These are phyloP conservation scores for Excoecaria agallocha DNA, from an alignment of 345 rosid species.

Conservation along the genomic window DNA sequence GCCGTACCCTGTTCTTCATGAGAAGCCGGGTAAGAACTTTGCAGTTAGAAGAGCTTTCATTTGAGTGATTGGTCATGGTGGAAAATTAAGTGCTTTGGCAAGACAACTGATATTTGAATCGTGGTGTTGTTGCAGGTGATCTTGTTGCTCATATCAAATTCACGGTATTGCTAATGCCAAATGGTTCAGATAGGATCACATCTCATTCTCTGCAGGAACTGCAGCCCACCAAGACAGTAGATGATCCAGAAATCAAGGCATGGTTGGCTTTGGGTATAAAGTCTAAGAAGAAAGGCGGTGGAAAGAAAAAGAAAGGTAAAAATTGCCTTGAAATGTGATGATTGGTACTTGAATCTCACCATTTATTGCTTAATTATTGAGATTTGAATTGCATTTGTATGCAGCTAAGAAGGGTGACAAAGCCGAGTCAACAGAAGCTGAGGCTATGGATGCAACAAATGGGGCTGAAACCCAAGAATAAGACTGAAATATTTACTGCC, in stretches of 20 bases:
- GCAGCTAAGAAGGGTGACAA: slow-evolving; percentile 79
- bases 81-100: not conserved
- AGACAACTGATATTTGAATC: not conserved
- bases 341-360: no score
- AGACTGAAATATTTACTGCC: no score
- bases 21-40: slow-evolving; percentile 68
- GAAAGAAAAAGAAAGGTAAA: slow-evolving; percentile 96
- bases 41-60: not conserved
- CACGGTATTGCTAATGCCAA: slow-evolving; percentile 92
- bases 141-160: slow-evolving; percentile 86
- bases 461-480: slow-evolving; percentile 44
- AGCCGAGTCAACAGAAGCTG: slow-evolving; percentile 54
- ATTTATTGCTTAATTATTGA: not conserved
- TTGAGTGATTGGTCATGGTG: not conserved
- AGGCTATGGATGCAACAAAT: slow-evolving; percentile 60
- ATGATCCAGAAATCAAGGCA: slow-evolving; percentile 91
- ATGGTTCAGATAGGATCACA: slow-evolving; percentile 90
- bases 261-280: slow-evolving; percentile 92
- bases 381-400: not conserved
- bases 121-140: slow-evolving; percentile 57
- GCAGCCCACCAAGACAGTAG: slow-evolving; percentile 66
- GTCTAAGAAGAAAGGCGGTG: slow-evolving; percentile 95
- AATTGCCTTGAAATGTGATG: no score
- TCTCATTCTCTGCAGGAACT: slow-evolving; percentile 76
- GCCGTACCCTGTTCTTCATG: slow-evolving; percentile 94